These are phyloP conservation scores for Saccharomycopsis vini DNA, from an alignment of 805 yeast species.

Conservation along the genomic window DNA sequence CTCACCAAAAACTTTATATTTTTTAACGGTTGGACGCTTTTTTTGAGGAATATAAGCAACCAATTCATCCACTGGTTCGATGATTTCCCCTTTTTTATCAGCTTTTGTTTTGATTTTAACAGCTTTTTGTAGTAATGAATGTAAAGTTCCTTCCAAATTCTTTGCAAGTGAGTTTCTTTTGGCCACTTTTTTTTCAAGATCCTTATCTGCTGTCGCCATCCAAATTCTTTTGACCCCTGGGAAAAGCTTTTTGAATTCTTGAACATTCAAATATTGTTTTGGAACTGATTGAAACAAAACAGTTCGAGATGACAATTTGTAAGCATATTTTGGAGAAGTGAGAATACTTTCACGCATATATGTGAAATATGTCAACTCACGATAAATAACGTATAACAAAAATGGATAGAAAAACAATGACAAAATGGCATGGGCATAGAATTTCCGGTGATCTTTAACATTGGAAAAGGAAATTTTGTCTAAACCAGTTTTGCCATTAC, in stretches of 20 bases:
- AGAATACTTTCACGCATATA: conserved; percentile 70
- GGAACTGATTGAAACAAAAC: conserved; percentile 83
- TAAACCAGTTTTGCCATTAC: conserved; percentile 55
- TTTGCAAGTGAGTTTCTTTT: conserved; percentile 52
- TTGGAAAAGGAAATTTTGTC: conserved; percentile 75
- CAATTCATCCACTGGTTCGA: conserved; percentile 40
- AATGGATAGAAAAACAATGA: conserved; percentile 73
- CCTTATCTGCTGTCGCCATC: conserved; percentile 53
- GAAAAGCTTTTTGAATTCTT: conserved; percentile 64
- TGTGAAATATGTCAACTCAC: conserved; percentile 73
- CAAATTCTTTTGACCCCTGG: conserved; percentile 77
- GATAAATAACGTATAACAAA: conserved; percentile 62
- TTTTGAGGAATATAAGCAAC: conserved; percentile 51
- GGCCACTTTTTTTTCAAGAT: conserved; percentile 45
- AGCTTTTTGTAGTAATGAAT: conserved; percentile 48
- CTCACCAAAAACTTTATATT: conserved; percentile 37
- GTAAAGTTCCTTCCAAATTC: conserved; percentile 61
- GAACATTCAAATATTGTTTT: conserved; percentile 58
- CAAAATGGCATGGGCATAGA: conserved; percentile 78
- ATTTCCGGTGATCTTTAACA: conserved; percentile 48
- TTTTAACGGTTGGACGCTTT: conserved; percentile 55
- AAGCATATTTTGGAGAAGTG: conserved; percentile 74
- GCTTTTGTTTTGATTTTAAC: conserved; percentile 54
- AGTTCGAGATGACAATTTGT: conserved; percentile 66
- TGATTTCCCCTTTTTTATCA: conserved; percentile 51